These are phyloP conservation scores for Nicotiana rustica DNA, from an alignment of 305 asterid species.

Conservation along the genomic window DNA sequence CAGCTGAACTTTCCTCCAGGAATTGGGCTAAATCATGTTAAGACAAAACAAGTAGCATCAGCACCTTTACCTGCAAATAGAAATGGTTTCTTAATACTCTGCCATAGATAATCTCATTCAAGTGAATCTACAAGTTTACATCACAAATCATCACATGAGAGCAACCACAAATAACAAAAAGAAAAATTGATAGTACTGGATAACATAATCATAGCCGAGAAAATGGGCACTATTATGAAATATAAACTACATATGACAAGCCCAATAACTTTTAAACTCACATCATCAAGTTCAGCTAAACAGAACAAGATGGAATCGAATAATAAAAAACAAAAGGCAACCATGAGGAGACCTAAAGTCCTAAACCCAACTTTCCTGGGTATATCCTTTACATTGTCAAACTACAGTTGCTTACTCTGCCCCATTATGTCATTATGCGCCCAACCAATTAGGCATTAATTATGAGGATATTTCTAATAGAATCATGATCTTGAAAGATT, in stretches of 20 bases:
- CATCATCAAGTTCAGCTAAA: not conserved
- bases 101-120: not conserved
- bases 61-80: slow-evolving; percentile 58
- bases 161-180: not conserved
- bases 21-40: slow-evolving; percentile 42
- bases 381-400: not conserved
- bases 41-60: slow-evolving; percentile 53
- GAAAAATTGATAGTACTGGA: not conserved
- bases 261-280: not conserved
- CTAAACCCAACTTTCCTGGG: not conserved
- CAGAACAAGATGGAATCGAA: not conserved
- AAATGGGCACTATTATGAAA: not conserved
- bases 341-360: not conserved
- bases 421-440: not conserved
- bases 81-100: slow-evolving; percentile 20
- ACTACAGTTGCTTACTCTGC: not conserved
- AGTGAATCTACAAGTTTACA: not conserved
- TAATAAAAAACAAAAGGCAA: not conserved
- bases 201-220: not conserved
- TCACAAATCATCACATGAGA: not conserved
- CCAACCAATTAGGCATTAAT: not conserved
- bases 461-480: not conserved
- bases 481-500: not conserved
- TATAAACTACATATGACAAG: not conserved
- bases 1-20: slow-evolving; percentile 22